A percentile compares a stretch with the other conserved stretches of the same genome.
Conservation (phyloP, 257 asterid species). For the Solanum pinnatisectum region DNA sequence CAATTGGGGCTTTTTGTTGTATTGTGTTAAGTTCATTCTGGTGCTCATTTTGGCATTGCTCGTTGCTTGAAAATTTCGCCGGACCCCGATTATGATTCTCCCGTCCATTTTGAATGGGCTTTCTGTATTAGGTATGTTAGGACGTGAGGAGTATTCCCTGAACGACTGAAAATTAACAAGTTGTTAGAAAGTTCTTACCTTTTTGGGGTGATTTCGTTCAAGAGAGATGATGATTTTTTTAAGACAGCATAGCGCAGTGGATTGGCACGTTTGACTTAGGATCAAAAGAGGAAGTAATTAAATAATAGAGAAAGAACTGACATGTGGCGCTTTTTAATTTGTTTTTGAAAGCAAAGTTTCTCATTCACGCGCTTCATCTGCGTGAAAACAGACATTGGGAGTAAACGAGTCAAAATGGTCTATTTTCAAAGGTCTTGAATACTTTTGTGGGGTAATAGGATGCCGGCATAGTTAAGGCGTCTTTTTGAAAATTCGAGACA, state of each 20-base stretch:
- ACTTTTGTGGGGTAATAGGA: background rate
- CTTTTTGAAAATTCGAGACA: background rate
- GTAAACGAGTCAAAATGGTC: background rate
- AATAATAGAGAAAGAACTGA: background rate
- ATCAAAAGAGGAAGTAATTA: conserved; percentile 13
- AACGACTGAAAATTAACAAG: background rate
- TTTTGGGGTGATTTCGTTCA: background rate
- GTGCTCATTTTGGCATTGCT: background rate
- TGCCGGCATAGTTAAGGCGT: background rate
- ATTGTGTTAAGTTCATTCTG: background rate
- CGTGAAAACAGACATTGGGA: background rate
- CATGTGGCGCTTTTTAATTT: background rate
- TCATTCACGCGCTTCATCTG: background rate
- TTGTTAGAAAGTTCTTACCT: background rate
- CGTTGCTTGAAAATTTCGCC: background rate
- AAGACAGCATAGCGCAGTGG: conserved; percentile 42
- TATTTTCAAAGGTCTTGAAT: background rate
- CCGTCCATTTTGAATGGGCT: background rate
- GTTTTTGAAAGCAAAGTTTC: background rate
- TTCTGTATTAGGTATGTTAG: background rate
- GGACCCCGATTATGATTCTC: background rate
- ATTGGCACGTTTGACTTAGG: conserved; percentile 43
- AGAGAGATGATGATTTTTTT: background rate
- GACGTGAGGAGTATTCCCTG: background rate
- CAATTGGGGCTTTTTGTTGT: background rate